phyloP scores from a whole-genome alignment of 768 basidiomycete genomes.

The Tylopilus cervinicoccineus region DNA sequence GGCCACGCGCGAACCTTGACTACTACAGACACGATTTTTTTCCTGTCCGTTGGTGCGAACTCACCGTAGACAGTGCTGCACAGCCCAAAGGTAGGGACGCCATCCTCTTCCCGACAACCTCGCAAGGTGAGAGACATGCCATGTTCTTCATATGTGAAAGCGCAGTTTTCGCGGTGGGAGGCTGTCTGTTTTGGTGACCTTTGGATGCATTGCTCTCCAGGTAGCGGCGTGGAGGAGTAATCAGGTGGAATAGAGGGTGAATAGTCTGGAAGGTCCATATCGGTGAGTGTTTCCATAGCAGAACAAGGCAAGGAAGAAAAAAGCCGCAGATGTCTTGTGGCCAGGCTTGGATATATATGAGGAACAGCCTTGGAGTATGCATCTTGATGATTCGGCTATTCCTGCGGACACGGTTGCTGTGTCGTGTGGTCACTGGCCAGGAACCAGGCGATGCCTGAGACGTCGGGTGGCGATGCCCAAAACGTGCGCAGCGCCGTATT shows the following conservation, averaged over 20 bases:
- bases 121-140: slow-evolving; percentile 28
- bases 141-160: slow-evolving; percentile 30
- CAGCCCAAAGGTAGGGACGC: slow-evolving; percentile 28
- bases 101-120: slow-evolving; percentile 30
- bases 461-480: slow-evolving; percentile 5
- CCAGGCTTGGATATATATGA: slow-evolving; percentile 18
- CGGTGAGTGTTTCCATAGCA: slow-evolving; percentile 12
- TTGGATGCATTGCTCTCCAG: slow-evolving; percentile 51
- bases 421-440: slow-evolving; percentile 8
- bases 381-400: slow-evolving; percentile 5
- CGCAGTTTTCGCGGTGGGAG: slow-evolving; percentile 13
- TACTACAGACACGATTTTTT: slow-evolving; percentile 24
- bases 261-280: slow-evolving; percentile 44
- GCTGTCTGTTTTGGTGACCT: slow-evolving; percentile 34
- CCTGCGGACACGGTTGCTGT: slow-evolving; percentile 8
- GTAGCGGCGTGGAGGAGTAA: slow-evolving; percentile 53
- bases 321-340: neutral
- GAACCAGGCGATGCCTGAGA: slow-evolving; percentile 18
- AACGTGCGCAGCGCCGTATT: slow-evolving; percentile 6
- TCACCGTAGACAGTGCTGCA: slow-evolving; percentile 29
- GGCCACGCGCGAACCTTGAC: slow-evolving; percentile 21
- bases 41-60: slow-evolving; percentile 25
- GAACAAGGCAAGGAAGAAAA: slow-evolving; percentile 2
- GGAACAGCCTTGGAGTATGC: slow-evolving; percentile 8
- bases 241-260: slow-evolving; percentile 51